Percentiles rank a stretch among this genome's conserved stretches.
phyloP scores from a whole-genome alignment of 805 yeast genomes.

The Torulaspora microellipsoides region DNA sequence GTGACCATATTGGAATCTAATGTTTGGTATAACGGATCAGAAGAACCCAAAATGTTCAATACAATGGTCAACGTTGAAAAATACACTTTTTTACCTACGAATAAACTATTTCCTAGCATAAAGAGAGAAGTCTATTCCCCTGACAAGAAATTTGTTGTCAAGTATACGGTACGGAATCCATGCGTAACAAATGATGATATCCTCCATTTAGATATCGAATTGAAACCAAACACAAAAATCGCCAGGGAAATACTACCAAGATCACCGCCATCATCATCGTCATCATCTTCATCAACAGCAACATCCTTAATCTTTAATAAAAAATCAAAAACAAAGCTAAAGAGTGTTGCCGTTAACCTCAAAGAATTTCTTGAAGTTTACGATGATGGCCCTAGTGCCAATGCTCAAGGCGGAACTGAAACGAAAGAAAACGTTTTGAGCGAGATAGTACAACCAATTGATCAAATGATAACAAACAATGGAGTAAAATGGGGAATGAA shows the following conservation, averaged over 20 bases:
- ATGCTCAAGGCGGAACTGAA: conserved; percentile 33
- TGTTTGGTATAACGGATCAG: conserved; percentile 17
- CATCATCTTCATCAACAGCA: conserved; percentile 3
- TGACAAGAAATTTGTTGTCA: conserved; percentile 47
- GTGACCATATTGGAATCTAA: conserved; percentile 40
- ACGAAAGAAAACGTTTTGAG: conserved; percentile 42
- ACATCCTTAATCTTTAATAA: conserved; percentile 22
- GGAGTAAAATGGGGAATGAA: conserved; percentile 26
- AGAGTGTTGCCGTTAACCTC: conserved; percentile 44
- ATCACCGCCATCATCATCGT: not conserved
- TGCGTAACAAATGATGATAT: conserved; percentile 58
- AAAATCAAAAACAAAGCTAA: conserved; percentile 37
- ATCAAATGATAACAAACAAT: conserved; percentile 28
- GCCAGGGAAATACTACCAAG: conserved; percentile 5
- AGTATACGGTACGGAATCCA: conserved; percentile 45
- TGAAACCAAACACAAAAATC: conserved; percentile 37
- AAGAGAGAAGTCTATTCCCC: conserved; percentile 41
- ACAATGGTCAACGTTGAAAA: conserved; percentile 47
- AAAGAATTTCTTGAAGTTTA: conserved; percentile 51
- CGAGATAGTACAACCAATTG: conserved; percentile 30
- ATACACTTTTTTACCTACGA: conserved; percentile 54
- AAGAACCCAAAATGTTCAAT: conserved; percentile 19
- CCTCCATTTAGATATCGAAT: conserved; percentile 37
- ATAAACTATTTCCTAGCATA: conserved; percentile 50
- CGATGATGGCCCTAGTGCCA: conserved; percentile 34